Percentiles rank a stretch among this genome's conserved stretches.
Evolutionary conservation across 257 asterid species (phyloP).

Genomic region (Anisodus acutangulus): DNA sequence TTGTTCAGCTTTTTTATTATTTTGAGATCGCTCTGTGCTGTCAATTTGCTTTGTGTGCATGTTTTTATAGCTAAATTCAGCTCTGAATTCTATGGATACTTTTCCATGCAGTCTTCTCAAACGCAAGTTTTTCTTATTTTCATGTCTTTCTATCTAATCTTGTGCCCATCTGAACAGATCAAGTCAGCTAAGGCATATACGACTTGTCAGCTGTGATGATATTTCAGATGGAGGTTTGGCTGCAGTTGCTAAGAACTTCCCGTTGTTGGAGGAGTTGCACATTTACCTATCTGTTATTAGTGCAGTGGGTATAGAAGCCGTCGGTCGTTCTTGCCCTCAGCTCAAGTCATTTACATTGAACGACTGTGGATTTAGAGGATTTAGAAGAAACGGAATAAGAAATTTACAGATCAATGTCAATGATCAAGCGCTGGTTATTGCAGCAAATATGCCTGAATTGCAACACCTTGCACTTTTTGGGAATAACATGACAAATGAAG

Average conservation of each 20-base stretch:
- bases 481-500: constrained; percentile 39
- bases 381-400: not conserved
- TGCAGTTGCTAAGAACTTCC: constrained; percentile 41
- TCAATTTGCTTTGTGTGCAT: not conserved
- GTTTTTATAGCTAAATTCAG: not conserved
- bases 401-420: constrained; percentile 2
- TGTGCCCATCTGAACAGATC: constrained; percentile 42
- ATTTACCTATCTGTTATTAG: not conserved
- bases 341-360: constrained; percentile 45
- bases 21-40: not conserved
- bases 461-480: constrained; percentile 46
- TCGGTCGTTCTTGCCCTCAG: constrained; percentile 49
- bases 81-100: not conserved
- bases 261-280: constrained; percentile 58
- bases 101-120: not conserved
- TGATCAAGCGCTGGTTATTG: constrained; percentile 45
- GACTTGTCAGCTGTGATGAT: constrained; percentile 31
- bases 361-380: not conserved
- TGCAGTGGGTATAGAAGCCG: constrained; percentile 27
- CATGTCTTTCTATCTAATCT: not conserved
- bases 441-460: constrained; percentile 49
- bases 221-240: constrained; percentile 31
- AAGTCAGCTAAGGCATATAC: constrained; percentile 46
- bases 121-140: not conserved
- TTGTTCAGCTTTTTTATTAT: not conserved